These are phyloP conservation scores for Chrysanthemum seticuspe DNA, from an alignment of 129 eudicot species.

Conservation along the genomic window DNA sequence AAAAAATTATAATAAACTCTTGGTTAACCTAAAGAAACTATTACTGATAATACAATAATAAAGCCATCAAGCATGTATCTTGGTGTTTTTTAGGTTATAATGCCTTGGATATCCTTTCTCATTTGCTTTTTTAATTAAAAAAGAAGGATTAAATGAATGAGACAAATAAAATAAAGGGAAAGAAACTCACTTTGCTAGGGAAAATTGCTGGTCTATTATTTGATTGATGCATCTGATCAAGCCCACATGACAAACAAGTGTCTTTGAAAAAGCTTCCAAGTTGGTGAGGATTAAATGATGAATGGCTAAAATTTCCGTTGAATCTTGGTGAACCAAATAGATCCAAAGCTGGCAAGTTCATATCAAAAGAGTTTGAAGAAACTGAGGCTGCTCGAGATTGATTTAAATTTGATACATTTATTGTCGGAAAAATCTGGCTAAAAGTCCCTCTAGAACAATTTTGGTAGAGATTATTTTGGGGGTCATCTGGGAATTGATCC, in stretches of 20 bases:
- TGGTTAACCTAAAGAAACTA: background rate
- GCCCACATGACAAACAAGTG: constrained; percentile 42
- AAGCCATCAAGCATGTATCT: constrained; percentile 2
- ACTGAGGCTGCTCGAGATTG: constrained; percentile 24
- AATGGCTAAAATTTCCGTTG: constrained; percentile 40
- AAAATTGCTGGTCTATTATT: constrained; percentile 39
- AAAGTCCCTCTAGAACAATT: constrained; percentile 39
- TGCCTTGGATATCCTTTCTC: constrained; percentile 27
- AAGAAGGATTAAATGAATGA: constrained; percentile 9
- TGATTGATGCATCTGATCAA: constrained; percentile 58
- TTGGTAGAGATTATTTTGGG: constrained; percentile 19
- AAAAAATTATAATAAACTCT: background rate
- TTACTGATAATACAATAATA: background rate
- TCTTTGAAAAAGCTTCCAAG: constrained; percentile 45
- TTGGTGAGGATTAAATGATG: constrained; percentile 35
- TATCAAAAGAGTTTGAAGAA: constrained; percentile 50
- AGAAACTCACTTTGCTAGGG: constrained; percentile 52
- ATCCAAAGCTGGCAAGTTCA: constrained; percentile 81
- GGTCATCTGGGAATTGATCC: constrained; percentile 30
- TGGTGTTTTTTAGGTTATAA: constrained; percentile 19
- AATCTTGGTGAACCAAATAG: constrained; percentile 59
- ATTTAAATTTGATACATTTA: constrained; percentile 53
- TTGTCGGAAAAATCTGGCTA: constrained; percentile 71
- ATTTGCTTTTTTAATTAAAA: constrained; percentile 9
- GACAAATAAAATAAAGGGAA: constrained; percentile 21